A percentile compares a stretch with the other conserved stretches of the same genome.
phyloP scores from a whole-genome alignment of 768 basidiomycete genomes.

The Kwoniella bestiolae region DNA sequence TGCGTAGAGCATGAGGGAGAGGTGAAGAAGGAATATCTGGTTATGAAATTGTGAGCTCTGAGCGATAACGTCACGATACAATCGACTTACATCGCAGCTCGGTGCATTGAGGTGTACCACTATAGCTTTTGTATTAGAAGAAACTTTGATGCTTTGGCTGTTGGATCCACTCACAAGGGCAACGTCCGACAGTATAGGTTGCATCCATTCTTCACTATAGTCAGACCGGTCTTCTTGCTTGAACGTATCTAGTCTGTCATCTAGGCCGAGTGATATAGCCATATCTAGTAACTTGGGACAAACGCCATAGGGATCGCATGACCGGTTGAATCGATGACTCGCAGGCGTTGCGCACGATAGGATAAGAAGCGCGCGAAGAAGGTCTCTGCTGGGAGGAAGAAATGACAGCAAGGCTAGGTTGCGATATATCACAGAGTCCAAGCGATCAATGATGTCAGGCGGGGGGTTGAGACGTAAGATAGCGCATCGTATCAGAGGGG shows the following conservation, averaged over 20 bases:
- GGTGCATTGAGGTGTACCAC: neutral
- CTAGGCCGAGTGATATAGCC: neutral
- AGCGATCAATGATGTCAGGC: neutral
- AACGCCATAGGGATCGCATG: neutral
- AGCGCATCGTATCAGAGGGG: no score
- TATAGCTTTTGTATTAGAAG: neutral
- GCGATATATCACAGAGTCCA: neutral
- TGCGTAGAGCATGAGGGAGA: neutral
- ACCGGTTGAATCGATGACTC: neutral
- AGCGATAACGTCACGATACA: neutral
- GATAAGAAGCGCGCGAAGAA: neutral
- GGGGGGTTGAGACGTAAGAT: no score
- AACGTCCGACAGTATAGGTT: neutral
- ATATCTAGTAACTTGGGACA: neutral
- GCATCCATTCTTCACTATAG: neutral
- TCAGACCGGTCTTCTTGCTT: neutral
- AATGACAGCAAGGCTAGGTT: neutral
- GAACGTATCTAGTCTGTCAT: neutral
- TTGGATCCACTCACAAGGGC: neutral
- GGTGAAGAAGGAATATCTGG: conserved; percentile 1
- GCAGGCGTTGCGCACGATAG: neutral
- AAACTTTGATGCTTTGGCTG: neutral
- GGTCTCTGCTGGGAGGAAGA: neutral
- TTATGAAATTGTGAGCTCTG: neutral
- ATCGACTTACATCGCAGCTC: neutral